Conservation (phyloP, 2,329 filamentous ascomycete species). For the Arthrobotrys pseudoclavata region DNA sequence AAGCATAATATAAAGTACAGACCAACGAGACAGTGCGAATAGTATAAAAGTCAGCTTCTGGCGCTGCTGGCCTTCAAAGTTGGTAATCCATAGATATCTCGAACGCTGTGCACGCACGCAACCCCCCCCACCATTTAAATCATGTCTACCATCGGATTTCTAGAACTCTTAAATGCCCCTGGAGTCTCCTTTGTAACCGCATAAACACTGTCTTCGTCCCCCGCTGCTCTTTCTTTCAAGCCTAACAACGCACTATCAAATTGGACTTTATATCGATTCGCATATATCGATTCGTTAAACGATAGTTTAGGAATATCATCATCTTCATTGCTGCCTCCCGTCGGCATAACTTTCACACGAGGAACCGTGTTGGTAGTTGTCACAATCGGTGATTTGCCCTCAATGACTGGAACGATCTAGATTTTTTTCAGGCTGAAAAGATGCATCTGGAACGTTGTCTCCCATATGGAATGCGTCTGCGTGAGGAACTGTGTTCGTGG, state of each 20-base stretch:
- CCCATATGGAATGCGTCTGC: slow-evolving; percentile 37
- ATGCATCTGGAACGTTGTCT: slow-evolving; percentile 25
- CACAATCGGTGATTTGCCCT: slow-evolving; percentile 9
- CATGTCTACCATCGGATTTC: neutral
- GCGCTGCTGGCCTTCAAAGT: neutral
- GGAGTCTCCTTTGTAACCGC: slow-evolving; percentile 47
- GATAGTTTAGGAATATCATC: neutral
- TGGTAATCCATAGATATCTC: neutral
- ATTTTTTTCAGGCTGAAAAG: no score
- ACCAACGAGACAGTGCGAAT: slow-evolving; percentile 1
- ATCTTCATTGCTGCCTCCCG: neutral
- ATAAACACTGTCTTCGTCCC: slow-evolving; percentile 49
- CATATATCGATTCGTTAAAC: slow-evolving; percentile 13
- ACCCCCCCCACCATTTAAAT: neutral
- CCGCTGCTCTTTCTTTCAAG: neutral
- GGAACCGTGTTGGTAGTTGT: slow-evolving; percentile 5
- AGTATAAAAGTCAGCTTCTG: neutral
- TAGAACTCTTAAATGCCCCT: slow-evolving; percentile 30
- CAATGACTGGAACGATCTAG: slow-evolving; percentile 11
- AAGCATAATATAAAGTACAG: slow-evolving; percentile 13
- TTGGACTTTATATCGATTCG: slow-evolving; percentile 17
- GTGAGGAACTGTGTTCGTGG: slow-evolving; percentile 43
- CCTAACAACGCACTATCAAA: slow-evolving; percentile 3
- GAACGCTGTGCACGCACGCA: neutral
- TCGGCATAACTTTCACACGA: neutral